Percentiles rank a stretch among this genome's conserved stretches.
phyloP scores from a whole-genome alignment of 768 basidiomycete species.

The Naganishia onofrii region DNA sequence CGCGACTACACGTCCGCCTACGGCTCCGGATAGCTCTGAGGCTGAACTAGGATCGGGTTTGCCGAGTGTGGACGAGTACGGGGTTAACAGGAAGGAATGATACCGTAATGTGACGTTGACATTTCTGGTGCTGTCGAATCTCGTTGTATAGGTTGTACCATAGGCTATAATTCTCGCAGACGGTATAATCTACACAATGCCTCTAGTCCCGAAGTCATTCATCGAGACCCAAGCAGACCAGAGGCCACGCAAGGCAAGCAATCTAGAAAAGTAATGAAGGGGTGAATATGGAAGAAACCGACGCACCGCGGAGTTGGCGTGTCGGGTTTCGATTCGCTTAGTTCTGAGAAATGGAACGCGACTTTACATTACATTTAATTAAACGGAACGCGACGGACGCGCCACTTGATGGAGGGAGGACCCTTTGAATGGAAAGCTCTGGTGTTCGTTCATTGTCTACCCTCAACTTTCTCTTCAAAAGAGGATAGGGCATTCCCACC shows the following conservation, averaged over 20 bases:
- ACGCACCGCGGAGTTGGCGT: too few species aligned
- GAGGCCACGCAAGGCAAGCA: too few species aligned
- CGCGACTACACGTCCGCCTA: slow-evolving; percentile 1
- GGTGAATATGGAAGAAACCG: neutral
- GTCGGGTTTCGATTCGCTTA: neutral
- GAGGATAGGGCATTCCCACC: too few species aligned
- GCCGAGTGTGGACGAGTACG: neutral
- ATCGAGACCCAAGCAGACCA: too few species aligned
- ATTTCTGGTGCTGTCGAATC: neutral
- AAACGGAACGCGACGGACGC: neutral
- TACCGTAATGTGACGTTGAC: neutral
- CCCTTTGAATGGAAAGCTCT: too few species aligned
- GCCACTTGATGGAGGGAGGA: too few species aligned
- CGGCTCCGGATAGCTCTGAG: neutral
- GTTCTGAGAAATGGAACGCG: too few species aligned
- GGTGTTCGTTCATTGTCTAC: slow-evolving; percentile 10
- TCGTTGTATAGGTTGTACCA: neutral
- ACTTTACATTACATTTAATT: too few species aligned
- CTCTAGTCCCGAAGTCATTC: too few species aligned
- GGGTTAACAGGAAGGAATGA: neutral
- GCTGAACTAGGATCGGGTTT: neutral
- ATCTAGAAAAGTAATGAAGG: neutral
- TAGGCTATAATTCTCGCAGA: neutral
- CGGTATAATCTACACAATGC: neutral
- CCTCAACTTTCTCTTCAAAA: too few species aligned